Evolutionary conservation across 169 alveolate species (phyloP).

Genomic region (Perkinsus marinus): DNA sequence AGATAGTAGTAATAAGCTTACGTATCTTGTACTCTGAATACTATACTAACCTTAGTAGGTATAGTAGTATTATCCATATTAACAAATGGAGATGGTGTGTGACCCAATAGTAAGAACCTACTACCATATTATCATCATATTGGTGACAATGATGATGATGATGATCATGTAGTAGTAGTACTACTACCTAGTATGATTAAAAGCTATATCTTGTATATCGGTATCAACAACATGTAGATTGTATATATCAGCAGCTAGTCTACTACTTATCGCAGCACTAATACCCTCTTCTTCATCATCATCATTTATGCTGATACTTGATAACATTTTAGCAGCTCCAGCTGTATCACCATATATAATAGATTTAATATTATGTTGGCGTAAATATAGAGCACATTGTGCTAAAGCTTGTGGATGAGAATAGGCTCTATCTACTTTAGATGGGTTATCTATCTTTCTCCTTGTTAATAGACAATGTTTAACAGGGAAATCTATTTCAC

Average conservation of each 20-base stretch:
- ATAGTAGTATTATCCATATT: background rate
- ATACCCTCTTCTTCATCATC: background rate
- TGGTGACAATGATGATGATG: too few relatives aligned
- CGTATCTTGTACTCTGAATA: background rate
- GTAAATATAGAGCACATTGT: background rate
- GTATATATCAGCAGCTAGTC: background rate
- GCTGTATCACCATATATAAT: background rate
- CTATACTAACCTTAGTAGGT: background rate
- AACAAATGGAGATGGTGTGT: background rate
- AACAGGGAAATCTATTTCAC: background rate
- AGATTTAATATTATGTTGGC: background rate
- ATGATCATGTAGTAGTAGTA: background rate
- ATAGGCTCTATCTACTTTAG: background rate
- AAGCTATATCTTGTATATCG: background rate
- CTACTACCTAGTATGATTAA: background rate
- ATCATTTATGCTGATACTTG: background rate
- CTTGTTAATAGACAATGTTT: background rate
- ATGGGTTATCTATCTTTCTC: background rate
- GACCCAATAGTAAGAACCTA: background rate
- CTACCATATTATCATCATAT: too few relatives aligned
- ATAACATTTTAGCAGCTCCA: background rate
- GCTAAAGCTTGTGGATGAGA: slow-evolving; percentile 2
- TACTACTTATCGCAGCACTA: background rate
- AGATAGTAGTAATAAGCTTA: background rate
- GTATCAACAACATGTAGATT: background rate